A percentile compares a stretch with the other conserved stretches of the same genome.
Evolutionary conservation across 2,329 filamentous ascomycete species (phyloP).

Genomic region (Aspergillus ruber): DNA sequence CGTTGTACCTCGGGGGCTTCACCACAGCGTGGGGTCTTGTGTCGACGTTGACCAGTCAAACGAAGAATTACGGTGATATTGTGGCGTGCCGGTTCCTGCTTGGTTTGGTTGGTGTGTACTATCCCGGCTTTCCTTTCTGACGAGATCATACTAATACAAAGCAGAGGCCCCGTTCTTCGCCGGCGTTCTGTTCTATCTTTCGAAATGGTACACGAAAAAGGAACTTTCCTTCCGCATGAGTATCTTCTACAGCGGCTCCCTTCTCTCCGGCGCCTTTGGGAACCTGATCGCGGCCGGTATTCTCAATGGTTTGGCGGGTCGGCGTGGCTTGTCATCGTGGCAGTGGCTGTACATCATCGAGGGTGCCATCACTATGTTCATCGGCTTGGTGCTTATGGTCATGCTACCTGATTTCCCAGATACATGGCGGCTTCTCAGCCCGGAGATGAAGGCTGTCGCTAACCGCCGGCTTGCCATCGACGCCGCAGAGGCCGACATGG

Average conservation of each 20-base stretch:
- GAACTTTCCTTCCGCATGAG: slow-evolving; percentile 47
- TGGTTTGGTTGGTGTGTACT: slow-evolving; percentile 24
- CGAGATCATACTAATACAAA: no score
- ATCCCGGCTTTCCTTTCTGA: no score
- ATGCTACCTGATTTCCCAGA: slow-evolving; percentile 39
- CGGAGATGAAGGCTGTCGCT: slow-evolving; percentile 43
- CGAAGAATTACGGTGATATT: slow-evolving; percentile 37
- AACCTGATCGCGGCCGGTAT: slow-evolving; percentile 50
- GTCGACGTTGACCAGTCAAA: slow-evolving; percentile 39
- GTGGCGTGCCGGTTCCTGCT: slow-evolving; percentile 42
- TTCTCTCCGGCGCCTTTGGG: slow-evolving; percentile 48
- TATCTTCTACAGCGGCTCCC: slow-evolving; percentile 48
- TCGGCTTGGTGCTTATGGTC: slow-evolving; percentile 27
- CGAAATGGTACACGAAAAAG: slow-evolving; percentile 48
- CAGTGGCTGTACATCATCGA: slow-evolving; percentile 38
- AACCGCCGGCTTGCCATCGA: slow-evolving; percentile 47
- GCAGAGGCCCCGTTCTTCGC: slow-evolving; percentile 42
- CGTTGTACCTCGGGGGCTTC: slow-evolving; percentile 41
- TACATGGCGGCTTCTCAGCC: slow-evolving; percentile 38
- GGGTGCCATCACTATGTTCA: slow-evolving; percentile 27
- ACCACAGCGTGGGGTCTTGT: slow-evolving; percentile 42
- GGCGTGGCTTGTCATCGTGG: slow-evolving; percentile 32
- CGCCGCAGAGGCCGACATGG: slow-evolving; percentile 44
- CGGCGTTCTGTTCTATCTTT: slow-evolving; percentile 44
- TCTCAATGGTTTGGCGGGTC: slow-evolving; percentile 32